Evolutionary conservation across 768 basidiomycete genomes (phyloP), one percentile per base, ranked within the genome.

Genomic region (Serendipita vermifera): DNA sequence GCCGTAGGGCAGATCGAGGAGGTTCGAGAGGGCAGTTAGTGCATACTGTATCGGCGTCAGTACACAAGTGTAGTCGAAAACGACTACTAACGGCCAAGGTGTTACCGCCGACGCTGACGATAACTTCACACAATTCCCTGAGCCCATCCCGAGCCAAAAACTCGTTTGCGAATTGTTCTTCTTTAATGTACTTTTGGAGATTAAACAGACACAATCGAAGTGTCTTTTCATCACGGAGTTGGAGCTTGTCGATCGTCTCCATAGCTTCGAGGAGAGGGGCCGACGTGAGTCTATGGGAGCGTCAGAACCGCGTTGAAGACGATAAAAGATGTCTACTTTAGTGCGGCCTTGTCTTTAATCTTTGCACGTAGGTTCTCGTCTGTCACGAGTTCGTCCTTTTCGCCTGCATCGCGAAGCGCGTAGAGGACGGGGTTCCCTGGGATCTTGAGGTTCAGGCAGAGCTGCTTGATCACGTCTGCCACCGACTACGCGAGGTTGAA

Each of bases 1-100:
- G 40, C 88, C 89, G 59, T 85, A 81, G 43, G 87, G 82, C 22
- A 85, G 72, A 60, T 92, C 87, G 84, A 93, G 87, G 27, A 92
- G 67, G 64, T 87, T 87, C 68, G 91, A 87, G 78, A 91, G 81
- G 2, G 85, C 82, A 3, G 82, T 79, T 33, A 94, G 73, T 6
- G 87, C 87, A 60, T 92, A 92, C 87, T 91, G 58, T 57, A 60
- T 38, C 15, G 40, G 27, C 57, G 20, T 32, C 29, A 38, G 29
- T 7, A 40, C 22, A 46, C 41, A 38, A 41, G 40, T 33, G 38
- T 9, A 53, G 62, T 33, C 36, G 31, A 56, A 5, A 39, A 41
- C 33, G 26, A 22, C 33, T 29, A 73, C 75, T 64, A 61, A 90
- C 87, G 38, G 91, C 90, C 35, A 94, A 79, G 1, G 82, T 84